These are phyloP conservation scores for Mucor saturninus DNA, from an alignment of 371 early-diverging fungal genomes.

Conservation along the genomic window DNA sequence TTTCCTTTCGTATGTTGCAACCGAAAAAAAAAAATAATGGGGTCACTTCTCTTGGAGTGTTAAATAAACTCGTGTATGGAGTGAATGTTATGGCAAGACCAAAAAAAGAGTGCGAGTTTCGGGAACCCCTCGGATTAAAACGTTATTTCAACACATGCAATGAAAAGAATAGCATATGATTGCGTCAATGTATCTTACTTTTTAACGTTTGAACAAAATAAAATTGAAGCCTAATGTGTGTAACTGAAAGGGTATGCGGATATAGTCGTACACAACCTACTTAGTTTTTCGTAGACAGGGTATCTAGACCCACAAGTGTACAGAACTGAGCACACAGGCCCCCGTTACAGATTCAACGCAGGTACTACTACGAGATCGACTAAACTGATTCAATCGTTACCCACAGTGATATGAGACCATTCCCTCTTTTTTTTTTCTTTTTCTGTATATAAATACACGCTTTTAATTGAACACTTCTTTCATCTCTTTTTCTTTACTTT, in stretches of 20 bases:
- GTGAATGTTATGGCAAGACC: background rate
- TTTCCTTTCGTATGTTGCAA: background rate
- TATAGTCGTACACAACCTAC: constrained; percentile 7
- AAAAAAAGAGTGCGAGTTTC: background rate
- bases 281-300: background rate
- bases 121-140: background rate
- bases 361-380: constrained; percentile 9
- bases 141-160: background rate
- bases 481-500: background rate
- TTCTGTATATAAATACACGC: background rate
- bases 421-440: constrained; percentile 2
- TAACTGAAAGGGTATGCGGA: background rate
- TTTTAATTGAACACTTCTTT: background rate
- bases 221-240: background rate
- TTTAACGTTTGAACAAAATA: background rate
- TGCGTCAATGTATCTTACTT: background rate
- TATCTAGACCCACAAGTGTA: constrained; percentile 18
- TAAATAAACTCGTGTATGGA: background rate
- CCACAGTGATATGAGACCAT: constrained; percentile 2
- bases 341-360: constrained; percentile 15
- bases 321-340: constrained; percentile 15
- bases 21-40: background rate
- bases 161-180: constrained; percentile 1
- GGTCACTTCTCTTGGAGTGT: background rate
- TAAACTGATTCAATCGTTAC: constrained; percentile 12